phyloP scores from a whole-genome alignment of 768 basidiomycete genomes.

The Myochromella boudieri region DNA sequence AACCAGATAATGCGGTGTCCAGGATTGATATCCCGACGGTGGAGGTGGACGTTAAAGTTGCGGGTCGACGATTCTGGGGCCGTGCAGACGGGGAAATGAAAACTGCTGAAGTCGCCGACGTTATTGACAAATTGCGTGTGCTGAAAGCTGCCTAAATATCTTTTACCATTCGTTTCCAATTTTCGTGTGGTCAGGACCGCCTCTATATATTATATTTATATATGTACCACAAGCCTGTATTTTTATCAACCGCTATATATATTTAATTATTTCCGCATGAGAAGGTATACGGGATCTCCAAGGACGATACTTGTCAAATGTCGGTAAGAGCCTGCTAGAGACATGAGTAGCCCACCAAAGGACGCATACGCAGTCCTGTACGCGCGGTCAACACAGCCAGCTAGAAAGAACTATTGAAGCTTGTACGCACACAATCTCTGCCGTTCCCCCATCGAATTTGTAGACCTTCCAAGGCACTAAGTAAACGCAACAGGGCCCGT shows the following conservation, averaged over 20 bases:
- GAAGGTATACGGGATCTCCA: constrained; percentile 88
- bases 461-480: constrained; percentile 63
- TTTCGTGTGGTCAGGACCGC: constrained; percentile 10
- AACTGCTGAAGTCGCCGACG: constrained; percentile 39
- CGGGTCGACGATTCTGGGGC: constrained; percentile 41
- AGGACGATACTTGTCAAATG: constrained; percentile 91
- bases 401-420: not conserved
- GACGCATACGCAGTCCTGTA: constrained; percentile 91
- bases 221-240: constrained; percentile 15
- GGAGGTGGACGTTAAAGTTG: constrained; percentile 40
- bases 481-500: not conserved
- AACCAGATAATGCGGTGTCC: not conserved
- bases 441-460: constrained; percentile 87
- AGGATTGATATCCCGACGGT: constrained; percentile 5
- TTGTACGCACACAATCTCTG: constrained; percentile 77
- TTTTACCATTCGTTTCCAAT: constrained; percentile 3
- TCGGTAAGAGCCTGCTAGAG: constrained; percentile 87
- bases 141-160: constrained; percentile 29
- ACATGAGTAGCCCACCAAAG: constrained; percentile 94
- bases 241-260: not conserved
- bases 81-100: constrained; percentile 29
- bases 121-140: constrained; percentile 42
- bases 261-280: constrained; percentile 68
- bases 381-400: constrained; percentile 3
- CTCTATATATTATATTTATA: constrained; percentile 13